Percentiles rank a stretch among this genome's conserved stretches.
Evolutionary conservation across 208 protist species (phyloP).

Genomic region (Acanthamoeba triangularis): DNA sequence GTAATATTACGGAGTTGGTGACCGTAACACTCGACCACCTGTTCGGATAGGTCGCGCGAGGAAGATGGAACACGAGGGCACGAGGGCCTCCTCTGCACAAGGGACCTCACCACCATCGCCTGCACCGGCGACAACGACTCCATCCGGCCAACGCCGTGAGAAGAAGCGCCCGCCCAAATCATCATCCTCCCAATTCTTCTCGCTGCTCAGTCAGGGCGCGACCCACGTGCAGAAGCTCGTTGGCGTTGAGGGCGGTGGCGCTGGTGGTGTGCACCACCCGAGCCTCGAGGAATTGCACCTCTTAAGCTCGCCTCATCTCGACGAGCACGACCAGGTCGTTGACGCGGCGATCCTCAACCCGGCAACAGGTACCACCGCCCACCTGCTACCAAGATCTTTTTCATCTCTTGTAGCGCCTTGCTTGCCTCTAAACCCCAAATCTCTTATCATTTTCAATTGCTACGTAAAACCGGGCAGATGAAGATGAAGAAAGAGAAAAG

Average conservation of each 20-base stretch:
- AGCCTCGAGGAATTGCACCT: not conserved
- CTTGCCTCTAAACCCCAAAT: too few relatives aligned
- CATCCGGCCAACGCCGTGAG: not conserved
- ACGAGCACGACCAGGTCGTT: not conserved
- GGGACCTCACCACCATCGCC: not conserved
- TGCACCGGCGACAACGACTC: not conserved
- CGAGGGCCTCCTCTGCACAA: too few relatives aligned
- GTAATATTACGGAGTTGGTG: too few relatives aligned
- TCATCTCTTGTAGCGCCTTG: too few relatives aligned
- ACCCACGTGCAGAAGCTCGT: slow-evolving; percentile 6
- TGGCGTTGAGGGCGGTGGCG: not conserved
- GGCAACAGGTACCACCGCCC: too few relatives aligned
- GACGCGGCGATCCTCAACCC: not conserved
- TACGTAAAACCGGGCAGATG: not conserved
- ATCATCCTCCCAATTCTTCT: slow-evolving; percentile 39
- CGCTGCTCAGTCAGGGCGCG: slow-evolving; percentile 27
- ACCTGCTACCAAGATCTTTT: too few relatives aligned
- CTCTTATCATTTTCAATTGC: too few relatives aligned
- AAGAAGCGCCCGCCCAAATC: slow-evolving; percentile 60
- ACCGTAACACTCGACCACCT: not conserved
- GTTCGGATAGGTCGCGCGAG: not conserved
- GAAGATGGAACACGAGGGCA: not conserved
- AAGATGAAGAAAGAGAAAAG: slow-evolving; percentile 13
- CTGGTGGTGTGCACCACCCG: not conserved
- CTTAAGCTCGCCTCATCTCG: not conserved